Base-by-base conservation (phyloP, 306 rosid genomes). In the Quercus berberidifolia region DNA sequence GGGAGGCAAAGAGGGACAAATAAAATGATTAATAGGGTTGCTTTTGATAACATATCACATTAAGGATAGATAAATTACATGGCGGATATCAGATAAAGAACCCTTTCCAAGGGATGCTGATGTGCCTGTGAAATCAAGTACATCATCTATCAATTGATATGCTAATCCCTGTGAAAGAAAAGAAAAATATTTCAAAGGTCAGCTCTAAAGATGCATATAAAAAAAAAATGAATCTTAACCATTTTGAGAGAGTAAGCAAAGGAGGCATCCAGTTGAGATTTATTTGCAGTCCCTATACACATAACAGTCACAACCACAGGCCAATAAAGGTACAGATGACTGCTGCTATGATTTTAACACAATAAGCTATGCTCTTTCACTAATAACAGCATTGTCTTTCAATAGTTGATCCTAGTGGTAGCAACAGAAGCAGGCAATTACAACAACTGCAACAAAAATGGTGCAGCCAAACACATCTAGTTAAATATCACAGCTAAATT, bases 31-130 rank as follows among this genome's bases (percentile, higher is more conserved):
- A 38, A 67, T 35, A 31, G 67, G 43, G 51, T 30, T 4, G 23
- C 6, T 18, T 67, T 26, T 5, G 8, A 5, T 72, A 21, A 73
- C 56, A 85, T 54, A 35, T 43, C 52, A 80, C 77, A 74, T 52
- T 21, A 55, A 55, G 30, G 77, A 54, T 31, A 64, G 56, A 78
- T 73, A 59, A 81, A 83, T 90, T 92, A 95, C 99, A 77, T 86
- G 94, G 28, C 85, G 88, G 65, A 95, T 95, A 87, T 95, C 99
- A 59, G 98, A 80, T 74, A 95, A 82, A 33, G 98, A 90, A 31
- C 99, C 99, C 92, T 95, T 95, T 80, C 98, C 99, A 74, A 91
- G 98, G 28, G 98, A 93, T 58, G 96, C 86, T 26, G 99, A 90
- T 23, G 97, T 90, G 86, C 97, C 96, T 7, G 90, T 93, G 86